Base-by-base conservation (phyloP, 345 rosid species). In the Eucalyptus albens region DNA sequence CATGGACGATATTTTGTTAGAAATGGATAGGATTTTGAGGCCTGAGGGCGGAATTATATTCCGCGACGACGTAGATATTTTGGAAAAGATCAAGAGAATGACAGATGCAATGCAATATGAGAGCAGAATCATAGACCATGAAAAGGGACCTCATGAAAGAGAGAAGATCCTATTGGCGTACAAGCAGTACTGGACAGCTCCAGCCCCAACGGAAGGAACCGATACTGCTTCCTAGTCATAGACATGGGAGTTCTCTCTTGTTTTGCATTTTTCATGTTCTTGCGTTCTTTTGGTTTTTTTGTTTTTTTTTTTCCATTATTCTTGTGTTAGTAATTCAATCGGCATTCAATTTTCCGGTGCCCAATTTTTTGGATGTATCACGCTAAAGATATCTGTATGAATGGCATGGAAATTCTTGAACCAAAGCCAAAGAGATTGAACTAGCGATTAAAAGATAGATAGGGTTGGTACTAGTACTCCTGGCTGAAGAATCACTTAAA, bases 11-110 rank as follows among this genome's bases (percentile, higher is more conserved):
- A 95, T 98, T 40, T 89, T 98, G 92, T 47, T 98, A 87, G 99
- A 98, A 90, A 96, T 98, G 96, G 99, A 98, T 86, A 95, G 99
- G 92, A 91, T 98, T 44, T 91, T 98, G 86, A 92, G 99, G 91
- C 99, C 99, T 14, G 93, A 95, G 91, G 99, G 99, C 3, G 93
- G 97, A 89, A 95, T 97, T 50, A 94, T 98, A 2, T 93, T 98
- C 86, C 88, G 99, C 67, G 99, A 98, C n/a, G 99, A 98, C 72
- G 96, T 98, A 8, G 99, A 97, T 85, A 45, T 94, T 8, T 56
- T 98, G 91, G 86, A 96, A 86, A 94, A 93, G 94, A 89, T 97
- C 77, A 96, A 97, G 94, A 91, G 89, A 67, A 90, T 96, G 59
- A 91, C 88, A 19, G 95, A 96, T 86, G 95, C 86, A 5, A 94